Evolutionary conservation across 768 basidiomycete species (phyloP).

Genomic region (Erythrobasidium yunnanense): DNA sequence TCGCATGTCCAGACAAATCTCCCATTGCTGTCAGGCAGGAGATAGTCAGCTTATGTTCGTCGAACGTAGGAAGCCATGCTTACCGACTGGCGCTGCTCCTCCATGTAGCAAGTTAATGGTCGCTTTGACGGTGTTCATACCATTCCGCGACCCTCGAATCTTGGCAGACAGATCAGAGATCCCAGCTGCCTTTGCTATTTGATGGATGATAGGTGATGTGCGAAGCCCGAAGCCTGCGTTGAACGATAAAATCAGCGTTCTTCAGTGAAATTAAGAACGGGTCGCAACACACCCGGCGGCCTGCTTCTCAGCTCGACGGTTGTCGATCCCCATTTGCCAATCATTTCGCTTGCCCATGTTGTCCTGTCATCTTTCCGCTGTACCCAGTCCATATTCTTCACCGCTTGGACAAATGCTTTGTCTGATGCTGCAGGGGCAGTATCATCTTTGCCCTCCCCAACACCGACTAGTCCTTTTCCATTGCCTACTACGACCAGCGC

Average conservation of each 20-base stretch:
- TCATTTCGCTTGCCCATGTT: conserved; percentile 74
- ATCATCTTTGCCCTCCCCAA: conserved; percentile 71
- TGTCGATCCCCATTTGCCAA: conserved; percentile 72
- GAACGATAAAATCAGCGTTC: conserved; percentile 45
- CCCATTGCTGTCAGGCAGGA: conserved; percentile 51
- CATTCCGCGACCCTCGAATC: conserved; percentile 85
- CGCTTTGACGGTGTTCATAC: conserved; percentile 73
- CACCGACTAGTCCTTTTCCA: conserved; percentile 69
- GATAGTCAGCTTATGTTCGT: background rate
- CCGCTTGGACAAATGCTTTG: conserved; percentile 58
- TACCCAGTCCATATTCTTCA: conserved; percentile 82
- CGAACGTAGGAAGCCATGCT: too few species aligned
- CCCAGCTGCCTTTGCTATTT: conserved; percentile 78
- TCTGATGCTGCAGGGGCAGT: conserved; percentile 46
- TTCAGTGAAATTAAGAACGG: background rate
- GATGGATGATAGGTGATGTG: conserved; percentile 77
- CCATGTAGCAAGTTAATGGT: conserved; percentile 71
- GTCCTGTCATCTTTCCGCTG: conserved; percentile 89
- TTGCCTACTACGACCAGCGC: conserved; percentile 66
- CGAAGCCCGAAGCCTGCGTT: conserved; percentile 84
- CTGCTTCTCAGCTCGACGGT: conserved; percentile 58
- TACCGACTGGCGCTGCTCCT: conserved; percentile 63
- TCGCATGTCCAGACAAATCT: conserved; percentile 59
- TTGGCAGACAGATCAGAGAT: conserved; percentile 92
- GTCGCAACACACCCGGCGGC: conserved; percentile 42